A percentile compares a stretch with the other conserved stretches of the same genome.
These are phyloP conservation scores for Solanum paucissectum DNA, from an alignment of 257 asterid genomes.

Conservation along the genomic window DNA sequence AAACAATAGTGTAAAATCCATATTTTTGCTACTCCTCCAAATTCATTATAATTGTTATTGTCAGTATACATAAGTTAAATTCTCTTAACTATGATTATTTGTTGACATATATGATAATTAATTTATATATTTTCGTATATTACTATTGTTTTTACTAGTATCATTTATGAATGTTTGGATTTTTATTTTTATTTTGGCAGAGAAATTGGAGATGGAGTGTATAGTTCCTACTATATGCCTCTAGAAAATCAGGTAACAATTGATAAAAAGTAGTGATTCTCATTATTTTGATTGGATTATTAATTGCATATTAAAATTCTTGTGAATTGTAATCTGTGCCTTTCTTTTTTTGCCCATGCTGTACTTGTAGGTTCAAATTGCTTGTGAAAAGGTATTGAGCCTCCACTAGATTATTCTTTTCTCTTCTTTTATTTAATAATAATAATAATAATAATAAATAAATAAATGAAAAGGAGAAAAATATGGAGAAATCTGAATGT, in stretches of 20 bases:
- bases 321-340: background rate
- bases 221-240: conserved; percentile 18
- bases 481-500: background rate
- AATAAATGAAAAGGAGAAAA: background rate
- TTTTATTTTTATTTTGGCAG: background rate
- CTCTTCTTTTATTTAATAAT: background rate
- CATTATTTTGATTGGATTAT: background rate
- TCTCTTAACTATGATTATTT: background rate
- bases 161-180: background rate
- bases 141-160: background rate
- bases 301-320: background rate
- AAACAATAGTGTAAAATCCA: background rate
- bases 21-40: background rate
- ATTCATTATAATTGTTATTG: background rate
- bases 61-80: background rate
- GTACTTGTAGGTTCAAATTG: conserved; percentile 8
- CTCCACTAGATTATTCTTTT: background rate
- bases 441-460: too few species aligned
- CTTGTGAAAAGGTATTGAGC: background rate
- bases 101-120: background rate
- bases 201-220: background rate
- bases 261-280: background rate
- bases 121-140: background rate
- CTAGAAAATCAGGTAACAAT: conserved; percentile 12
- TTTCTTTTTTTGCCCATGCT: background rate